Conservation (phyloP, 352 stramenopile genomes). For the Phytophthora podocarpi region DNA sequence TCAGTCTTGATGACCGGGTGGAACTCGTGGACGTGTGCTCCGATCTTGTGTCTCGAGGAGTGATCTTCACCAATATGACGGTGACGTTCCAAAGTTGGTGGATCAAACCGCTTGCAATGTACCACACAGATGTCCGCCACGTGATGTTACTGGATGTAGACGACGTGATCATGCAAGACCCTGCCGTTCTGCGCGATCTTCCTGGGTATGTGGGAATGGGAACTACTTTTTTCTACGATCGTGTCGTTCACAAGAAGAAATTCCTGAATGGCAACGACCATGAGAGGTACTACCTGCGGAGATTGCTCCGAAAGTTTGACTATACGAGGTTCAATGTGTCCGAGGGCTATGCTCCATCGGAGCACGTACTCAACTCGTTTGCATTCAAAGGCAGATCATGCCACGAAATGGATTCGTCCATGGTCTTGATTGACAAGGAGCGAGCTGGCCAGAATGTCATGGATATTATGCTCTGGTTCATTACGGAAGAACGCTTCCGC, state of each 20-base stretch:
- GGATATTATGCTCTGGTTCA: slow-evolving; percentile 43
- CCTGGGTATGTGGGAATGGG: slow-evolving; percentile 48
- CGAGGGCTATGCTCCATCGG: slow-evolving; percentile 21
- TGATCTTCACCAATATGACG: slow-evolving; percentile 14
- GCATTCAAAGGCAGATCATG: slow-evolving; percentile 46
- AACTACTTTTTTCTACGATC: slow-evolving; percentile 75
- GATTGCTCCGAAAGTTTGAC: slow-evolving; percentile 49
- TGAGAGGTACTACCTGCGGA: slow-evolving; percentile 39
- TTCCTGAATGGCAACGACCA: slow-evolving; percentile 48
- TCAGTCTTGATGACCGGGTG: slow-evolving; percentile 29
- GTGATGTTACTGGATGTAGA: slow-evolving; percentile 57
- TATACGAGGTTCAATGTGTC: slow-evolving; percentile 46
- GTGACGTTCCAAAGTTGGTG: slow-evolving; percentile 41
- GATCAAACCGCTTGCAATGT: slow-evolving; percentile 54
- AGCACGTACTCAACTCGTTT: slow-evolving; percentile 44
- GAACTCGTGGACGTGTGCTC: slow-evolving; percentile 48
- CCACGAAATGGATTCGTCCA: slow-evolving; percentile 72
- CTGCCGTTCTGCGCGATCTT: slow-evolving; percentile 38
- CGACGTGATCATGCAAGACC: slow-evolving; percentile 53
- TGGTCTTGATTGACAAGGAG: slow-evolving; percentile 56
- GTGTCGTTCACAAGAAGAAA: slow-evolving; percentile 43
- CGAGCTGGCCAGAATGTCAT: slow-evolving; percentile 33
- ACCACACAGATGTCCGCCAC: slow-evolving; percentile 41
- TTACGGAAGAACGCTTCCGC: slow-evolving; percentile 36
- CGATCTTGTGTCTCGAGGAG: slow-evolving; percentile 17